Base-by-base conservation (phyloP, 208 protist genomes). In the Acanthamoeba triangularis region DNA sequence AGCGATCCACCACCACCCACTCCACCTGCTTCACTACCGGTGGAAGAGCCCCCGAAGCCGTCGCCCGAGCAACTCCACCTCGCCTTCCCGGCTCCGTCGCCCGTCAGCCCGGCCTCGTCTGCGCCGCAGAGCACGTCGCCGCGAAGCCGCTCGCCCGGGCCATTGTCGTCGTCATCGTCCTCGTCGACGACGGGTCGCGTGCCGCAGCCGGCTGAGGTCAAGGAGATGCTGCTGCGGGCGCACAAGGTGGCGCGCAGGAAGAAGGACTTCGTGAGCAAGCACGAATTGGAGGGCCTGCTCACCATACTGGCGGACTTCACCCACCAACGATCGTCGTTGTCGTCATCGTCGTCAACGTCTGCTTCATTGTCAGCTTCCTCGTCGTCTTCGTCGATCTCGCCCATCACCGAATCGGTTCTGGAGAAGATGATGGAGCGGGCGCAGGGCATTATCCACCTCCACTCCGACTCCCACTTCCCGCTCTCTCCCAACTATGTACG, bases 381-480 rank as follows among this genome's bases (percentile, higher is more conserved):
- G 5, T 41, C 67, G 11, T 76, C 67, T 16, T 33, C 67, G n/a
- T n/a, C n/a, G 28, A 16, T 76, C 67, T 41, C 67, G 67, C 67
- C 67, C 28, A 76, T 76, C 35, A 20, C 67, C 67, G 67, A 76
- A n/a, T 44, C 67, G 11, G 35, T 76, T 16, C 35, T 76, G 30
- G 67, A 76, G 67, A 76, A 33, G 35, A 76, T 76, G 67, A n/a
- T 41, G n/a, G 67, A 76, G 67, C 67, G 67, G 35, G 67, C 65
- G 20, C 14, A 28, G 30, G 14, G 30, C 33, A 10, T 76, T 8
- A 33, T 76, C 11, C n/a, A n/a, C 8, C 14, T 13, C 28, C 25
- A 76, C 67, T 18, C 67, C 28, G n/a, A 76, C 67, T 33, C 67
- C 2, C 20, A 69, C 63, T 69, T 69, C 23, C 63, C 63, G 8